Conservation (phyloP, 495 filamentous ascomycete genomes). For the Annulohypoxylon bovei region DNA sequence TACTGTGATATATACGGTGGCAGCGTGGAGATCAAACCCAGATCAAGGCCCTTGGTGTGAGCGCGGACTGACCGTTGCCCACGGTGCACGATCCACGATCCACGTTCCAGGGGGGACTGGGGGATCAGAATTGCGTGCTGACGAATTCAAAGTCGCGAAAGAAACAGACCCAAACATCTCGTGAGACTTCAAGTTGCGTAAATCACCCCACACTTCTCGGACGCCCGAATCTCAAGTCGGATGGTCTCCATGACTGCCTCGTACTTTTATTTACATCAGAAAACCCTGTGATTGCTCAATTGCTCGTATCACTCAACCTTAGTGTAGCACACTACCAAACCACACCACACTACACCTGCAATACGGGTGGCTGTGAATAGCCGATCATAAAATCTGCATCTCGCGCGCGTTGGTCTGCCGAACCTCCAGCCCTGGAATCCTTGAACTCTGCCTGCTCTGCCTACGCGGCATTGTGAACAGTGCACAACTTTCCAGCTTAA, state of each 20-base stretch:
- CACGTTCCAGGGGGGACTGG: background rate
- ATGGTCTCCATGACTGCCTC: slow-evolving; percentile 27
- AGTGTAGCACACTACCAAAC: slow-evolving; percentile 22
- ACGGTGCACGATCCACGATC: slow-evolving; percentile 2
- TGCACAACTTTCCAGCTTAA: background rate
- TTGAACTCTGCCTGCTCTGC: background rate
- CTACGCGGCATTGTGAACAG: slow-evolving; percentile 14
- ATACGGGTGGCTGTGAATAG: slow-evolving; percentile 43
- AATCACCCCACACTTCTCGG: slow-evolving; percentile 37
- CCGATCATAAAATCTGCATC: slow-evolving; percentile 37
- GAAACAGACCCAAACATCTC: slow-evolving; percentile 32
- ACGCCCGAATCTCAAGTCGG: slow-evolving; percentile 38
- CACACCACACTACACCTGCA: slow-evolving; percentile 23
- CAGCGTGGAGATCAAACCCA: slow-evolving; percentile 16
- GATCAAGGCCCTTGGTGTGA: slow-evolving; percentile 23
- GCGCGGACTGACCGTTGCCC: slow-evolving; percentile 20
- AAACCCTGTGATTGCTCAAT: slow-evolving; percentile 42
- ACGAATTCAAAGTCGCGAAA: slow-evolving; percentile 27
- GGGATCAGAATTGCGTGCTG: slow-evolving; percentile 15
- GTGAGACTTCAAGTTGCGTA: slow-evolving; percentile 32
- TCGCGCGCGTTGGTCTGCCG: slow-evolving; percentile 37
- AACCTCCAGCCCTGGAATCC: slow-evolving; percentile 3
- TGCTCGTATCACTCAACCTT: slow-evolving; percentile 43
- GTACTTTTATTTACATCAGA: slow-evolving; percentile 40
- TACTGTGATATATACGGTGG: slow-evolving; percentile 13